phyloP scores from a whole-genome alignment of 1,139 yeast genomes.

The Geotrichum aggregatum region DNA sequence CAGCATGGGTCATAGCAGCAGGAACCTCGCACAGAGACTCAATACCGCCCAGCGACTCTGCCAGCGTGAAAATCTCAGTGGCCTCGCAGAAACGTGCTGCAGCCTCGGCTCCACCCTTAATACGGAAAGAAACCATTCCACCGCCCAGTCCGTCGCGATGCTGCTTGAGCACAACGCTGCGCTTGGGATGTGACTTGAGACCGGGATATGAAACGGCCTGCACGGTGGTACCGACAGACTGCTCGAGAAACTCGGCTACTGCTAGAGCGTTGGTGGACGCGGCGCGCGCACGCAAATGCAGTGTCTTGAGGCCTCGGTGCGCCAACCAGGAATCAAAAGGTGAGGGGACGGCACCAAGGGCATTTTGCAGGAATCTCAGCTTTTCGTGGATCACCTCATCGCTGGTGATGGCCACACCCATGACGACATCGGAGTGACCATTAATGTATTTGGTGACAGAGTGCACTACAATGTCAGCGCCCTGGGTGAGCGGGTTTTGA shows the following conservation, averaged over 20 bases:
- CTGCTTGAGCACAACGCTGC: constrained; percentile 62
- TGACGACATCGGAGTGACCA: constrained; percentile 89
- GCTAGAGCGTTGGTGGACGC: constrained; percentile 63
- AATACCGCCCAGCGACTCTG: constrained; percentile 88
- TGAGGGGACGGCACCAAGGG: constrained; percentile 84
- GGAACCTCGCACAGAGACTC: constrained; percentile 86
- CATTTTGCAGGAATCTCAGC: constrained; percentile 77
- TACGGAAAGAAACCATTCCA: constrained; percentile 87
- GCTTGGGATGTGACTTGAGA: constrained; percentile 59
- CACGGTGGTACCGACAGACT: constrained; percentile 42
- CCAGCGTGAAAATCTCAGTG: constrained; percentile 75
- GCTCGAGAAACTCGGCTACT: constrained; percentile 63
- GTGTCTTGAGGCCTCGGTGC: constrained; percentile 85
- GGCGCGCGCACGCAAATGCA: constrained; percentile 74
- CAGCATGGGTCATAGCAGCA: constrained; percentile 90
- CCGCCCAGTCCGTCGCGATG: constrained; percentile 87
- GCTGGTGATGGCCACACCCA: constrained; percentile 79
- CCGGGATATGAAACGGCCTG: constrained; percentile 80
- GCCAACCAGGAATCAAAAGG: constrained; percentile 92
- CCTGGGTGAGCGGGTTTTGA: constrained; percentile 75
- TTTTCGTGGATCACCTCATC: constrained; percentile 56
- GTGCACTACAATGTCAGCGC: constrained; percentile 85
- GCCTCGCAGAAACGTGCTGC: constrained; percentile 70
- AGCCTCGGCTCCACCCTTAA: constrained; percentile 73
- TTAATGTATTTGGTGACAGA: constrained; percentile 88